phyloP scores from a whole-genome alignment of 257 asterid species.

The Solanum ossicruentum region DNA sequence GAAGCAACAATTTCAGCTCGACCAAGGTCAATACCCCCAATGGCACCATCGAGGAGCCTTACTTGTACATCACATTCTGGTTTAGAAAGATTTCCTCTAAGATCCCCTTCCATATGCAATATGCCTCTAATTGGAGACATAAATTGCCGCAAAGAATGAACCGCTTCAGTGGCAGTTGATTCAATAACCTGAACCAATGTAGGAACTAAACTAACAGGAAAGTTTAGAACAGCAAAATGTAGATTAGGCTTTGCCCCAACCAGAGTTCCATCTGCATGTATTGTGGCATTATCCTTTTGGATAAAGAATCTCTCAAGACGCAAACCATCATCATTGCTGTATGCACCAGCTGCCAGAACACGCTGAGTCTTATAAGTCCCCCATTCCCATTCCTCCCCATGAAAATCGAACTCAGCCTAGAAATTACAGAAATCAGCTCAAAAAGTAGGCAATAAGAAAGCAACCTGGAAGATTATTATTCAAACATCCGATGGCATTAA shows the following conservation, averaged over 20 bases:
- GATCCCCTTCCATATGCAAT: conserved; percentile 99
- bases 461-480: background rate
- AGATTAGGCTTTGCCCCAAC: conserved; percentile 89
- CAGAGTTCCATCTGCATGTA: conserved; percentile 97
- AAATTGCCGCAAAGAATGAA: conserved; percentile 80
- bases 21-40: conserved; percentile 96
- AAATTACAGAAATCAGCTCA: background rate
- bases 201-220: conserved; percentile 89
- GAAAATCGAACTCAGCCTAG: conserved; percentile 92
- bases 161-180: conserved; percentile 85
- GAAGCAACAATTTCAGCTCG: conserved; percentile 98
- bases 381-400: conserved; percentile 99
- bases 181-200: conserved; percentile 87
- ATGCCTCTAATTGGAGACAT: conserved; percentile 88
- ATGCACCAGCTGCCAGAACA: conserved; percentile 88
- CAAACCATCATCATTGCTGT: conserved; percentile 91
- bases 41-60: conserved; percentile 88
- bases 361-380: conserved; percentile 93
- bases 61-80: conserved; percentile 99
- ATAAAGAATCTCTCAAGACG: conserved; percentile 94
- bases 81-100: conserved; percentile 85
- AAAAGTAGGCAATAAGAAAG: background rate
- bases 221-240: conserved; percentile 94
- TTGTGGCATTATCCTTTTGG: conserved; percentile 94
- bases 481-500: background rate